These are phyloP conservation scores for Plasmodium knowlesi DNA, from an alignment of 169 alveolate genomes.

Conservation along the genomic window DNA sequence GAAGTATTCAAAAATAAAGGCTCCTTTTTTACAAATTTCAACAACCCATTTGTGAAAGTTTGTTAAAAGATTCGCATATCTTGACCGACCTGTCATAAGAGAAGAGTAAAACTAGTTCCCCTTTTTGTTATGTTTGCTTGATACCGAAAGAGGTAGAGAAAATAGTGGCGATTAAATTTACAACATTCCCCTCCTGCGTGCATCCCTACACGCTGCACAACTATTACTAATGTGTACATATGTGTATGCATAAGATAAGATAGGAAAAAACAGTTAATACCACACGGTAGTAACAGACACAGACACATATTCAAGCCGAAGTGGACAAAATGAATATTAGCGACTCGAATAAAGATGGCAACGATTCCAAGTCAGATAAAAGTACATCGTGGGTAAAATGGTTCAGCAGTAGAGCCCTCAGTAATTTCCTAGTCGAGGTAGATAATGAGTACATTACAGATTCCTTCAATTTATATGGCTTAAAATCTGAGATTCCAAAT, in stretches of 20 bases:
- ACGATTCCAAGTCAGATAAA: conserved; percentile 70
- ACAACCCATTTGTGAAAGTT: not conserved
- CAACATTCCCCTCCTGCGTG: not conserved
- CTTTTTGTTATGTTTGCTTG: not conserved
- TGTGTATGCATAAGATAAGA: not conserved
- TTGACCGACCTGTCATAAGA: not conserved
- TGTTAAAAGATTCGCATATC: not conserved
- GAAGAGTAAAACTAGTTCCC: not conserved
- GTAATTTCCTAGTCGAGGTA: conserved; percentile 77
- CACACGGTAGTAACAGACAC: not conserved
- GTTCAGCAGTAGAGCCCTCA: conserved; percentile 59
- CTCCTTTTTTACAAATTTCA: not conserved
- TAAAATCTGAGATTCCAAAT: conserved; percentile 78
- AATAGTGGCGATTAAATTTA: not conserved
- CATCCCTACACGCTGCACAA: not conserved
- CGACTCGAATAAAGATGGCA: conserved; percentile 44
- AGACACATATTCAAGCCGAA: not conserved
- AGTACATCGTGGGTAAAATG: conserved; percentile 74
- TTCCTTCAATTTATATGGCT: conserved; percentile 81
- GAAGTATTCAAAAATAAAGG: not conserved
- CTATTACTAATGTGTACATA: not conserved
- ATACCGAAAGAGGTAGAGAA: not conserved
- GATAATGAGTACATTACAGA: conserved; percentile 83
- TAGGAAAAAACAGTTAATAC: not conserved
- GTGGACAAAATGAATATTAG: conserved; percentile 31